A percentile compares a stretch with the other conserved stretches of the same genome.
Evolutionary conservation across 768 basidiomycete species (phyloP).

Genomic region (Tephrocybe sp.): DNA sequence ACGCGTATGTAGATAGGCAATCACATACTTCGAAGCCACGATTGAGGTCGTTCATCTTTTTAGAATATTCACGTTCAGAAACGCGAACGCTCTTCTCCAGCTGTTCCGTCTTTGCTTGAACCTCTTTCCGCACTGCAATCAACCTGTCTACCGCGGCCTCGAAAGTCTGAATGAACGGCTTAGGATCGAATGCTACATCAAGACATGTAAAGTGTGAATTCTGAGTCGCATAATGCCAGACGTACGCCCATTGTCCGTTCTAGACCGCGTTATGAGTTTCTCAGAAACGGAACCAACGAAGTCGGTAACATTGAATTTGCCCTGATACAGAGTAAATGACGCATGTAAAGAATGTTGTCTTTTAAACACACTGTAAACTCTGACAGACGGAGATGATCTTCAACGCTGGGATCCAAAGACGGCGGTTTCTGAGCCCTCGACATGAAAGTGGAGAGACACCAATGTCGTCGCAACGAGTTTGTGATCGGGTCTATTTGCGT

Average conservation of each 20-base stretch:
- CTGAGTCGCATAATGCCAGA: slow-evolving; percentile 9
- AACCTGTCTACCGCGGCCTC: slow-evolving; percentile 89
- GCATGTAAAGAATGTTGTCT: background rate
- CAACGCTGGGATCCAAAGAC: slow-evolving; percentile 48
- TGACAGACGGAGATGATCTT: slow-evolving; percentile 49
- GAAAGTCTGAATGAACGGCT: slow-evolving; percentile 89
- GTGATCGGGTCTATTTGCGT: slow-evolving; percentile 17
- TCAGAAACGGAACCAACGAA: slow-evolving; percentile 86
- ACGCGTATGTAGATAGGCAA: background rate
- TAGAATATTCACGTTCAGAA: slow-evolving; percentile 91
- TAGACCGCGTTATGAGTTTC: slow-evolving; percentile 83
- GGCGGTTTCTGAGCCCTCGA: slow-evolving; percentile 7
- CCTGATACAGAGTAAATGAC: slow-evolving; percentile 36
- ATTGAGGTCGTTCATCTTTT: slow-evolving; percentile 90
- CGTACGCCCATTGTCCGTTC: slow-evolving; percentile 76
- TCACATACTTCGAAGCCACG: slow-evolving; percentile 82
- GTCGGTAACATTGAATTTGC: slow-evolving; percentile 90
- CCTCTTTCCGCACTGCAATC: slow-evolving; percentile 83
- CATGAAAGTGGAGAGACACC: slow-evolving; percentile 7
- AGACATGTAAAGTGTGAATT: slow-evolving; percentile 6
- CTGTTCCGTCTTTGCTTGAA: slow-evolving; percentile 85
- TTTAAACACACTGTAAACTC: slow-evolving; percentile 48
- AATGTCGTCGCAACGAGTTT: background rate
- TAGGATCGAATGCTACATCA: slow-evolving; percentile 82
- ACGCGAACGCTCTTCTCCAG: slow-evolving; percentile 89